Conservation (phyloP, 495 filamentous ascomycete genomes). For the Podospora didyma region DNA sequence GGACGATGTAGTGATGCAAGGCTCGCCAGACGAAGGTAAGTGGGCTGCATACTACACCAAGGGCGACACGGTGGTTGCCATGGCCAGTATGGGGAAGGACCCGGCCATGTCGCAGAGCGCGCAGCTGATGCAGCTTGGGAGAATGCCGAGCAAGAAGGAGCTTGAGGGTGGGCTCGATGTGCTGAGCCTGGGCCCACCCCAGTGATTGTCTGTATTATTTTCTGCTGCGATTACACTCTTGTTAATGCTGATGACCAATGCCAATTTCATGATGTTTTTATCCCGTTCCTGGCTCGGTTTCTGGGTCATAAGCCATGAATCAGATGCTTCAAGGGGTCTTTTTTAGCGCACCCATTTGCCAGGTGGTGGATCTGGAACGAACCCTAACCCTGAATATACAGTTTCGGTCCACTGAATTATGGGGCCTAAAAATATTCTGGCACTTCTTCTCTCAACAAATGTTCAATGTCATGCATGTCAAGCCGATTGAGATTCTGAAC, state of each 20-base stretch:
- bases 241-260: not conserved
- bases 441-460: too few relatives aligned
- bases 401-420: too few relatives aligned
- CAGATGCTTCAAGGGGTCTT: too few relatives aligned
- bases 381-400: too few relatives aligned
- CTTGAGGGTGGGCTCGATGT: constrained; percentile 72
- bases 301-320: too few relatives aligned
- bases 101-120: constrained; percentile 78
- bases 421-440: too few relatives aligned
- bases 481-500: too few relatives aligned
- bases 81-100: constrained; percentile 87
- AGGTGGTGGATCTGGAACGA: too few relatives aligned
- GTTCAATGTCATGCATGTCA: too few relatives aligned
- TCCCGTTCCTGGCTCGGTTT: not conserved
- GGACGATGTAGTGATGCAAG: constrained; percentile 77
- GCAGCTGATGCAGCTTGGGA: constrained; percentile 78
- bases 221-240: not conserved
- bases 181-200: constrained; percentile 47
- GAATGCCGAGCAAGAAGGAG: constrained; percentile 79
- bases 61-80: constrained; percentile 85
- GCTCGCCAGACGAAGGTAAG: constrained; percentile 73
- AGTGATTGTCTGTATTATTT: constrained; percentile 9
- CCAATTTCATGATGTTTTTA: not conserved
- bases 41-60: constrained; percentile 87
- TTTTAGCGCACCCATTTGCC: too few relatives aligned